Base-by-base conservation (phyloP, 495 filamentous ascomycete genomes). In the Penicillium coprophilum region DNA sequence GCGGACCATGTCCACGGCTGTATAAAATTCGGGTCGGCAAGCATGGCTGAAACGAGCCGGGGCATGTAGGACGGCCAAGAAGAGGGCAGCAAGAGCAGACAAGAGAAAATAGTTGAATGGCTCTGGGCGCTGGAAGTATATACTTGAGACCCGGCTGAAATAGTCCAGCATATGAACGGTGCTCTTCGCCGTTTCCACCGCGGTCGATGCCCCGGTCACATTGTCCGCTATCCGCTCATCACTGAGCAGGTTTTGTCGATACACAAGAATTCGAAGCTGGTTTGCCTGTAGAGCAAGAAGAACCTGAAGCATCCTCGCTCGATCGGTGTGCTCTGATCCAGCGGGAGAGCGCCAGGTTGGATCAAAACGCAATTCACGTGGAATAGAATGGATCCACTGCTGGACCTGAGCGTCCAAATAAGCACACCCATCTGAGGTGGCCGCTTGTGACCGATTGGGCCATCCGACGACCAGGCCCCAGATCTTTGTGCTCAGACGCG, bases 101-200 rank as follows among this genome's bases (percentile, higher is more conserved):
- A 90, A 82, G 24, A 95, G 75, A 60, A 95, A 95, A 65, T 92
- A 90, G 65, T 95, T 89, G 74, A 92, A 92, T 58, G 87, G 86
- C 20, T 91, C 83, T 59, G 92, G 89, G 20, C 87, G 82, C 32
- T 82, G 81, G 19, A 85, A 83, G 73, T 93, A 95, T 12, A 92
- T 80, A 49, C 88, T 80, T 0, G 87, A 85, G 5, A 85, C 85
- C 54, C 81, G 82, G 62, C 90, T 90, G 51, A 90, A 82, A 58
- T 83, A 82, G 3, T 86, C 82, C 10, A 93, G 71, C 55, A 86
- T 85, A 15, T 85, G 82, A 28, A 95, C 85, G 0, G 88, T 91
- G 58, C 90, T 85, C 60, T 89, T 90, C 9, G 90, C 88, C 1
- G 90, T 80, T 43, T 87, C 83, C 20, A 92, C 87, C 1, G 83